These are phyloP conservation scores for Myriosclerotinia curreyana DNA, from an alignment of 2,329 filamentous ascomycete species.

Conservation along the genomic window DNA sequence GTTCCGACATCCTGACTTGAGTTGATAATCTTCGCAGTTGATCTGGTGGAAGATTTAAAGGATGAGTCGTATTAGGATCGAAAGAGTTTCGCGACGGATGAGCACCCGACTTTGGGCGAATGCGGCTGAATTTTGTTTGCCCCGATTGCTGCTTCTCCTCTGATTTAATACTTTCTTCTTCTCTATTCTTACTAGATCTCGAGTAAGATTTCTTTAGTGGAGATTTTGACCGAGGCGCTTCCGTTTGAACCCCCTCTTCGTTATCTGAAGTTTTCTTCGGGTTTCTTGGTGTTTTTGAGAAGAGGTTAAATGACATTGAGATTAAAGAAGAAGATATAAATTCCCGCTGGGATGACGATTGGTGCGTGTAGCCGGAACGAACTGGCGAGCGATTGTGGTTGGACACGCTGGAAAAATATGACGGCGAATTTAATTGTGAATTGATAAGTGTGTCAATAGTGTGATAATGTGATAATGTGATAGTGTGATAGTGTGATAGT, in stretches of 20 bases:
- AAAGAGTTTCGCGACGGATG: constrained; percentile 43
- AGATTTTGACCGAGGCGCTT: constrained; percentile 34
- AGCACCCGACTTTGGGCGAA: constrained; percentile 32
- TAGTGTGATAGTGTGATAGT: too few relatives aligned
- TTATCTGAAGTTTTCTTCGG: constrained; percentile 35
- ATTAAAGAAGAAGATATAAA: constrained; percentile 18
- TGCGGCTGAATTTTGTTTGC: constrained; percentile 37
- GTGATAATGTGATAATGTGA: too few relatives aligned
- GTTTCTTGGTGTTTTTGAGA: constrained; percentile 40
- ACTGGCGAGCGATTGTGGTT: constrained; percentile 19
- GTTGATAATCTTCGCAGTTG: constrained; percentile 74
- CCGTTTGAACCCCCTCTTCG: constrained; percentile 32
- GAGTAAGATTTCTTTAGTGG: constrained; percentile 38
- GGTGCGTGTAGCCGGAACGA: constrained; percentile 21
- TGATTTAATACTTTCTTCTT: constrained; percentile 33
- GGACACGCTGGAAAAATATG: constrained; percentile 8
- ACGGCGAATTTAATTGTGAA: neutral
- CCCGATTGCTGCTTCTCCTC: constrained; percentile 28
- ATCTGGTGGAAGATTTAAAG: constrained; percentile 86
- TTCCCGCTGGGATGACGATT: constrained; percentile 20
- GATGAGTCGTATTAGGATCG: constrained; percentile 69
- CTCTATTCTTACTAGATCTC: constrained; percentile 34
- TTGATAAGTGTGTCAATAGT: too few relatives aligned
- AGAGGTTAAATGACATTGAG: constrained; percentile 35
- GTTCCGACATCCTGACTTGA: constrained; percentile 57